Evolutionary conservation across 352 stramenopile species (phyloP).

Genomic region (Phytophthora crassamura): DNA sequence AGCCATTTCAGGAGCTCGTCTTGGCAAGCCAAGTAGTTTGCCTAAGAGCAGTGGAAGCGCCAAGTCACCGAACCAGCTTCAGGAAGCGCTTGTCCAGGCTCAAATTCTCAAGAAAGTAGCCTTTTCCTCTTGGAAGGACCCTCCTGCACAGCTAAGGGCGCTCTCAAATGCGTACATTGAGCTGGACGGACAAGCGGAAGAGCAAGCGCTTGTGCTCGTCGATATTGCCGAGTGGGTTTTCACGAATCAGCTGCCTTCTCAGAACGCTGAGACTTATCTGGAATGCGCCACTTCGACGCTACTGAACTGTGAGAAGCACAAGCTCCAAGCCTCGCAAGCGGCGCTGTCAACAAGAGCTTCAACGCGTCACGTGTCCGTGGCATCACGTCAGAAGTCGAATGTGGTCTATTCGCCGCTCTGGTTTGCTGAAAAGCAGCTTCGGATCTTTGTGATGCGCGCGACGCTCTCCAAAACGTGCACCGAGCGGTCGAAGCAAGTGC

Average conservation of each 20-base stretch:
- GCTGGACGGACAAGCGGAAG: slow-evolving; percentile 65
- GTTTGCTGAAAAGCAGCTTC: slow-evolving; percentile 67
- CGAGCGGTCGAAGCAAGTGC: slow-evolving; percentile 44
- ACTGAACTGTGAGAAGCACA: slow-evolving; percentile 39
- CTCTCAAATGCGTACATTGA: slow-evolving; percentile 62
- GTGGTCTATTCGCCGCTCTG: slow-evolving; percentile 47
- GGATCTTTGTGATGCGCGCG: slow-evolving; percentile 59
- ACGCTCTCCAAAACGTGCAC: slow-evolving; percentile 31
- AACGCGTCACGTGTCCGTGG: slow-evolving; percentile 14
- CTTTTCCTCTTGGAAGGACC: slow-evolving; percentile 66
- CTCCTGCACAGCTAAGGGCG: slow-evolving; percentile 61
- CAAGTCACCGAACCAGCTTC: slow-evolving; percentile 43
- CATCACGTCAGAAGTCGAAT: slow-evolving; percentile 16
- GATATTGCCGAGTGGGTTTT: slow-evolving; percentile 90
- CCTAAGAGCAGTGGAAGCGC: slow-evolving; percentile 20
- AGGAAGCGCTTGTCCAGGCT: slow-evolving; percentile 58
- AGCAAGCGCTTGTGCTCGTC: slow-evolving; percentile 68
- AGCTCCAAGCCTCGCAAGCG: slow-evolving; percentile 10
- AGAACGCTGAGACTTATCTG: slow-evolving; percentile 66
- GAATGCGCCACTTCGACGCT: slow-evolving; percentile 61
- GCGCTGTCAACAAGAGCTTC: slow-evolving; percentile 19
- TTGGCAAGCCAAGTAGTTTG: slow-evolving; percentile 45
- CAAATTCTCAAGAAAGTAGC: slow-evolving; percentile 75
- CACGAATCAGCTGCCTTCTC: slow-evolving; percentile 63
- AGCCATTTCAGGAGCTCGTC: slow-evolving; percentile 66